Evolutionary conservation across 305 asterid genomes (phyloP), one percentile per base, ranked within the genome.

Genomic region (Rubia peregrina): DNA sequence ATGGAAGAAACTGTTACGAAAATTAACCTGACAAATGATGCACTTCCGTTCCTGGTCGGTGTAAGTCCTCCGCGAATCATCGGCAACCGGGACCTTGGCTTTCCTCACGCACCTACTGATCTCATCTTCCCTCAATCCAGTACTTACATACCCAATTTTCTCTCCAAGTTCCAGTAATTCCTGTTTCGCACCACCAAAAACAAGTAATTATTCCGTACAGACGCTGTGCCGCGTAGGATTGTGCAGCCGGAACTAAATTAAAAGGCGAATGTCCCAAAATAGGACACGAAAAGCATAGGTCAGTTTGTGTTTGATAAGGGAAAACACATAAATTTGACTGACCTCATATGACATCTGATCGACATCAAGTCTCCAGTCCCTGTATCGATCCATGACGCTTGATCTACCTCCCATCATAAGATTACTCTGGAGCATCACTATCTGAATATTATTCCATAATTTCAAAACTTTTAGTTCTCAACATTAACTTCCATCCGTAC

Each of bases 301-400:
- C 19, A 49, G 17, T 12, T 49, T 13, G 19, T 44, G 10, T 44
- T 44, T 49, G 46, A 42, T 42, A 42, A 8, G 1, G 46, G 7
- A 51, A 14, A 48, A 48, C 61, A 61, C 21, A 65, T 22, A 36
- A 11, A 43, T 7, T 44, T 70, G 72, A 72, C 76, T 61, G 59
- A 85, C 98, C 98, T 93, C 98, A 19, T 93, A 93, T 43, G 98
- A 85, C 98, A 93, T 93, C 81, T 80, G 79, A 78, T 93, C 98
- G 21, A 88, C 81, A 57, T 93, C 97, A 65, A 93, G 96, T 80
- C 98, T 85, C 85, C 81, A 83, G 66, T 85, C 95, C 67, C 90
- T 74, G 83, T 86, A 85, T 75, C 86, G 81, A 68, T 93, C 98
- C 0, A 75, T 77, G 67, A 85, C 79, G 19, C 78, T 84, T 0